Conservation (phyloP, 441 rosid species). For the Heliophila coronopifolia region DNA sequence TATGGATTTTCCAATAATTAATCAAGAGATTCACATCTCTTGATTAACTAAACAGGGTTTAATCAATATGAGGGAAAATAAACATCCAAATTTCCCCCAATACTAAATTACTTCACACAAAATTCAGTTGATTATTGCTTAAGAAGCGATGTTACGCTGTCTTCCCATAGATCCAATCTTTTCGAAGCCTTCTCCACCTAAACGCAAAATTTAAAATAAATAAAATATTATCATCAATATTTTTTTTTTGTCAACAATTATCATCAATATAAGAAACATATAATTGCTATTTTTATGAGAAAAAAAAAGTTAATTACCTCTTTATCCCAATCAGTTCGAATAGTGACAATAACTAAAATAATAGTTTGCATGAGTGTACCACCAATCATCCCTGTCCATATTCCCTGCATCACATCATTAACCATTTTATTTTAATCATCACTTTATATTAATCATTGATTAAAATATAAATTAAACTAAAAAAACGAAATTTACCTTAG, state of each 20-base stretch:
- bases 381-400: slow-evolving; percentile 56
- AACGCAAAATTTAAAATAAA: not conserved
- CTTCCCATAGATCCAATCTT: slow-evolving; percentile 45
- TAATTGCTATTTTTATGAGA: not conserved
- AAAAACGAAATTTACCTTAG: slow-evolving; percentile 28
- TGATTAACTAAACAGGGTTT: not conserved
- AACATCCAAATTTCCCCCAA: too few relatives aligned
- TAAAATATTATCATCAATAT: too few relatives aligned
- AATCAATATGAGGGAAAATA: not conserved
- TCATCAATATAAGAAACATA: not conserved
- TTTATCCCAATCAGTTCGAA: slow-evolving; percentile 48
- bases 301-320: slow-evolving; percentile 30
- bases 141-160: slow-evolving; percentile 22
- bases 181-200: slow-evolving; percentile 48
- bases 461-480: not conserved
- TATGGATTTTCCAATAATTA: slow-evolving; percentile 17
- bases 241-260: not conserved
- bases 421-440: not conserved
- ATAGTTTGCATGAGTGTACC: slow-evolving; percentile 52
- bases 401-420: slow-evolving; percentile 35
- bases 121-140: too few relatives aligned
- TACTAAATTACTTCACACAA: too few relatives aligned
- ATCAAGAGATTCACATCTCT: not conserved
- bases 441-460: slow-evolving; percentile 16
- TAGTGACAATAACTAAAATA: slow-evolving; percentile 41